These are phyloP conservation scores for Clausena lansium DNA, from an alignment of 345 rosid genomes.

Conservation along the genomic window DNA sequence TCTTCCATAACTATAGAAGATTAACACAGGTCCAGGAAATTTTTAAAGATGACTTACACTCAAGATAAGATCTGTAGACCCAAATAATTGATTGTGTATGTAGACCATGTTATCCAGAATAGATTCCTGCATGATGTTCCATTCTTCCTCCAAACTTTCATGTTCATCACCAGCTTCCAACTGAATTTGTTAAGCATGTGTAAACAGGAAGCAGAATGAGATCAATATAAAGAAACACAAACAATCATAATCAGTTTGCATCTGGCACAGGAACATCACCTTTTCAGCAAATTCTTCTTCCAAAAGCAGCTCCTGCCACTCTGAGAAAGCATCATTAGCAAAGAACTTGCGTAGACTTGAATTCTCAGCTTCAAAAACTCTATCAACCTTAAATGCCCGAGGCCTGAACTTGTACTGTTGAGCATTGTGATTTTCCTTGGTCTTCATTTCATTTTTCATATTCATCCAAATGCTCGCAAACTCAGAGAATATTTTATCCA, in stretches of 20 bases:
- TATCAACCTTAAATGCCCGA: conserved; percentile 69
- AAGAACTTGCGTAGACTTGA: conserved; percentile 55
- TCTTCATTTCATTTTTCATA: conserved; percentile 64
- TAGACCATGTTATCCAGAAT: conserved; percentile 45
- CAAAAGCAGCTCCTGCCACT: conserved; percentile 72
- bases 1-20: neutral
- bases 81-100: conserved; percentile 76
- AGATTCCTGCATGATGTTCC: conserved; percentile 64
- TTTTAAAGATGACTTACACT: conserved; percentile 45
- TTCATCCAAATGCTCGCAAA: conserved; percentile 71
- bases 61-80: conserved; percentile 60
- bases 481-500: conserved; percentile 60
- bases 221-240: neutral
- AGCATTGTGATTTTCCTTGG: conserved; percentile 53
- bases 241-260: conserved; percentile 3
- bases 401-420: conserved; percentile 74
- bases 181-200: conserved; percentile 34
- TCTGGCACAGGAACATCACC: conserved; percentile 41
- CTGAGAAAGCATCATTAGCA: conserved; percentile 56
- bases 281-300: conserved; percentile 52
- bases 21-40: neutral
- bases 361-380: conserved; percentile 71
- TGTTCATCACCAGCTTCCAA: conserved; percentile 37
- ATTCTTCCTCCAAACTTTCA: conserved; percentile 61
- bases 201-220: neutral